Conservation (phyloP, 2,329 filamentous ascomycete genomes). For the Pyrenochaeta sp. region DNA sequence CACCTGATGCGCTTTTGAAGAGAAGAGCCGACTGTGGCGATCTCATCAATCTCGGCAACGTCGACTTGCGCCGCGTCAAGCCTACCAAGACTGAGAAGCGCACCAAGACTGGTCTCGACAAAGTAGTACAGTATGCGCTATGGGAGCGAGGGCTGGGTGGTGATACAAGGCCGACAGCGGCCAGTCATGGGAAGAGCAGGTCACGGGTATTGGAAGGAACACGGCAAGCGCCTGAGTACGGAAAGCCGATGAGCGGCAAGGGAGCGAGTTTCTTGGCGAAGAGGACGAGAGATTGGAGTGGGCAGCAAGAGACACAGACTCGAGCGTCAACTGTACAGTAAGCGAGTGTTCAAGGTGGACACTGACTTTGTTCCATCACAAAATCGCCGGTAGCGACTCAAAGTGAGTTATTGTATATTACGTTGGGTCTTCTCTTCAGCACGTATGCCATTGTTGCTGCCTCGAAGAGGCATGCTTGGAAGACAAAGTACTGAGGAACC, state of each 20-base stretch:
- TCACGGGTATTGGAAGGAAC: slow-evolving; percentile 6
- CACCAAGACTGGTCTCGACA: slow-evolving; percentile 76
- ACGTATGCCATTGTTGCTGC: background rate
- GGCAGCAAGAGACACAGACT: background rate
- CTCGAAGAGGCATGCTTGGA: background rate
- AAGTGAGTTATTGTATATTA: background rate
- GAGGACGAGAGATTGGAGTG: slow-evolving; percentile 6
- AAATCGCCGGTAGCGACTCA: too few relatives aligned
- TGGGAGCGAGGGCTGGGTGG: slow-evolving; percentile 26
- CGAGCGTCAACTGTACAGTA: background rate
- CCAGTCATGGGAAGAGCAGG: slow-evolving; percentile 2
- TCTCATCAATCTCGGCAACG: slow-evolving; percentile 62
- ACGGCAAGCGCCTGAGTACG: slow-evolving; percentile 10
- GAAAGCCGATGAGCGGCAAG: slow-evolving; percentile 17
- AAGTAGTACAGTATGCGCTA: slow-evolving; percentile 78
- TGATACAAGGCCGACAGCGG: background rate
- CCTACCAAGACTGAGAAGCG: slow-evolving; percentile 77
- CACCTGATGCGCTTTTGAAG: slow-evolving; percentile 1
- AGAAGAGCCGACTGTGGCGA: slow-evolving; percentile 31
- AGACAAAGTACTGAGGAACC: background rate
- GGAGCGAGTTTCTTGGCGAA: slow-evolving; percentile 13
- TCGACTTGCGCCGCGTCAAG: slow-evolving; percentile 70
- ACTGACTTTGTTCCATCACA: background rate
- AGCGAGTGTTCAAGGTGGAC: background rate
- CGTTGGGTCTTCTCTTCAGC: background rate